phyloP scores from a whole-genome alignment of 2,329 filamentous ascomycete genomes.

The Aspergillus nomiae region DNA sequence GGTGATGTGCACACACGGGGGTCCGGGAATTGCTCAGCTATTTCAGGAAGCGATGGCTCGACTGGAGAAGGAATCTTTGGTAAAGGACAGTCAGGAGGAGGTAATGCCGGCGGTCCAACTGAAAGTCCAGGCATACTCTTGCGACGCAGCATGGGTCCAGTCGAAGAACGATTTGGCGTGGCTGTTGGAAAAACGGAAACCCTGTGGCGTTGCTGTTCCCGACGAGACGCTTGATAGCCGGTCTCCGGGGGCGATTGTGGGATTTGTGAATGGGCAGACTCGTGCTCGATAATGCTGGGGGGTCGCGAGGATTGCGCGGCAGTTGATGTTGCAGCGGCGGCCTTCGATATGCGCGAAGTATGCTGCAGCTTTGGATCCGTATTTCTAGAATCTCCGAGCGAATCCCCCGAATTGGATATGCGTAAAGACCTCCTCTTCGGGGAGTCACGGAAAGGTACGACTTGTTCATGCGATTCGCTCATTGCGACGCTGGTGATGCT shows the following conservation, averaged over 20 bases:
- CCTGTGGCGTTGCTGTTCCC: slow-evolving; percentile 16
- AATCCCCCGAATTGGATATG: slow-evolving; percentile 33
- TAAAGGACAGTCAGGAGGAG: slow-evolving; percentile 37
- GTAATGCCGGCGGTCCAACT: slow-evolving; percentile 32
- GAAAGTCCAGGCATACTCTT: slow-evolving; percentile 37
- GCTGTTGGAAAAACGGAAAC: slow-evolving; percentile 15
- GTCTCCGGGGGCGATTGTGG: slow-evolving; percentile 7
- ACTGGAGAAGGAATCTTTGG: slow-evolving; percentile 33
- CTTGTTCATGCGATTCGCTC: slow-evolving; percentile 24
- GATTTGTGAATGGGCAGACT: slow-evolving; percentile 12
- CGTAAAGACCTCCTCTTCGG: slow-evolving; percentile 25
- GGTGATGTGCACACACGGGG: slow-evolving; percentile 11
- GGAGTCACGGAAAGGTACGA: slow-evolving; percentile 15
- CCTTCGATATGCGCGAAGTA: slow-evolving; percentile 21
- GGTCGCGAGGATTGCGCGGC: slow-evolving; percentile 23
- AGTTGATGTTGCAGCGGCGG: slow-evolving; percentile 9
- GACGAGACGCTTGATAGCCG: neutral
- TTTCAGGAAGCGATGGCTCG: slow-evolving; percentile 9
- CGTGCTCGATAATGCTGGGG: slow-evolving; percentile 19
- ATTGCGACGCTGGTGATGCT: slow-evolving; percentile 26
- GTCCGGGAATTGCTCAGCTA: slow-evolving; percentile 1
- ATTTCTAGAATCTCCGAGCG: slow-evolving; percentile 20
- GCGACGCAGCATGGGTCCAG: slow-evolving; percentile 26
- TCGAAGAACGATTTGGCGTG: slow-evolving; percentile 10
- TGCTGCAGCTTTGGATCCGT: slow-evolving; percentile 11